Evolutionary conservation across 768 basidiomycete genomes (phyloP), one percentile per base, ranked within the genome.

Genomic region (Xerocomellus amylosporus): DNA sequence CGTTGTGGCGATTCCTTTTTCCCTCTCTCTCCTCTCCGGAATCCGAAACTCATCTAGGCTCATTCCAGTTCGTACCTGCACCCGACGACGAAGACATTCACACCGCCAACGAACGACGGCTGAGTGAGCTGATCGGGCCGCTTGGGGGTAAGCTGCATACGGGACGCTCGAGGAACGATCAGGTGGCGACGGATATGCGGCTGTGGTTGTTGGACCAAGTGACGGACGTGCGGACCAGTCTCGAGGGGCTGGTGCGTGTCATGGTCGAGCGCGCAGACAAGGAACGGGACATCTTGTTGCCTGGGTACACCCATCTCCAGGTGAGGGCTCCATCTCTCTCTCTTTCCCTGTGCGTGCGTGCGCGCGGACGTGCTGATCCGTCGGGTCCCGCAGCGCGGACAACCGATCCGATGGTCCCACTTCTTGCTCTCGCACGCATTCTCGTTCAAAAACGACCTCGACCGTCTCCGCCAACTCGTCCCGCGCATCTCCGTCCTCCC

Each of bases 381-480:
- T 14, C n/a, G 20, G 47, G 12, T 28, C 26, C 10, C 31, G 28
- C 61, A 99, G 96, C 89, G 97, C 37, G 97, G 88, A 19, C 95
- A 98, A 79, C 97, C 97, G 34, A 96, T 99, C 67, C 86, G 97
- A 58, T 99, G 97, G 97, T 95, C 97, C 0, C 97, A 99, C 73
- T 83, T 97, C 49, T 79, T 99, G 42, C 83, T 98, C 50, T 96
- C 94, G 20, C 93, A 99, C 71, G 93, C 94, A 5, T 90, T 92
- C 64, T 92, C 94, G 22, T 94, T 98, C 77, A 79, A 83, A n/a
- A 80, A 83, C 46, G 97, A 99, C 73, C 83, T 95, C 33, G 85
- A 92, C 60, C 87, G 93, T 20, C 81, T 97, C 17, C 79, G 82
- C 33, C 85, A 94, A 67, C 82, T 96, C 49, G 75, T 89, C 51